Evolutionary conservation across 768 basidiomycete species (phyloP).

Genomic region (Serendipita sp.): DNA sequence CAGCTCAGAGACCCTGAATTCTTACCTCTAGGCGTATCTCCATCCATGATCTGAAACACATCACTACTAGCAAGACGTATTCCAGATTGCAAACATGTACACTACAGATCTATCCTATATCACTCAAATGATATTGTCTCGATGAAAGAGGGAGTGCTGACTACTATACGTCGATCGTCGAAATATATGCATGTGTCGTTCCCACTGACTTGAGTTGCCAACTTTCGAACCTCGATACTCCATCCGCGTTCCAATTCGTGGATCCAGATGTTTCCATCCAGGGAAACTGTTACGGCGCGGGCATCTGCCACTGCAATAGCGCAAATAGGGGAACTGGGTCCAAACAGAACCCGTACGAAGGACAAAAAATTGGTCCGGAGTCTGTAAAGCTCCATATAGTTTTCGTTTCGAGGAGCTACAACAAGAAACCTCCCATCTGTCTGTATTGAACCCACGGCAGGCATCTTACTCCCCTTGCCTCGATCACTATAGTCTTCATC

Average conservation of each 20-base stretch:
- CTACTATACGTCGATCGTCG: neutral
- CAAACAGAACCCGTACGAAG: neutral
- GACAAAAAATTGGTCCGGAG: neutral
- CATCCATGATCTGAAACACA: slow-evolving; percentile 3
- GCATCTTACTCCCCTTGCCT: neutral
- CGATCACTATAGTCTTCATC: neutral
- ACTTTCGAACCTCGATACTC: neutral
- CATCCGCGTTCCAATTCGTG: neutral
- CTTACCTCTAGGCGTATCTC: slow-evolving; percentile 10
- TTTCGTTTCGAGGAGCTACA: neutral
- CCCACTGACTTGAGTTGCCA: neutral
- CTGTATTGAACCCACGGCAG: neutral
- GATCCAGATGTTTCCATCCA: neutral
- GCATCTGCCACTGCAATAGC: neutral
- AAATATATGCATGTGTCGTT: neutral
- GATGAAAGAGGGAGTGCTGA: neutral
- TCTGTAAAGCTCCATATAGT: neutral
- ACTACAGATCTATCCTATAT: neutral
- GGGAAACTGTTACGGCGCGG: neutral
- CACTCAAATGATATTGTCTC: neutral
- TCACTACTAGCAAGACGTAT: neutral
- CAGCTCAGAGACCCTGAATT: slow-evolving; percentile 9
- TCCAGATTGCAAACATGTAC: neutral
- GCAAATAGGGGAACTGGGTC: neutral
- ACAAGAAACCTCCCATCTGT: neutral